phyloP scores from a whole-genome alignment of 2,329 filamentous ascomycete genomes.

The Aaosphaeria pasadenensis region DNA sequence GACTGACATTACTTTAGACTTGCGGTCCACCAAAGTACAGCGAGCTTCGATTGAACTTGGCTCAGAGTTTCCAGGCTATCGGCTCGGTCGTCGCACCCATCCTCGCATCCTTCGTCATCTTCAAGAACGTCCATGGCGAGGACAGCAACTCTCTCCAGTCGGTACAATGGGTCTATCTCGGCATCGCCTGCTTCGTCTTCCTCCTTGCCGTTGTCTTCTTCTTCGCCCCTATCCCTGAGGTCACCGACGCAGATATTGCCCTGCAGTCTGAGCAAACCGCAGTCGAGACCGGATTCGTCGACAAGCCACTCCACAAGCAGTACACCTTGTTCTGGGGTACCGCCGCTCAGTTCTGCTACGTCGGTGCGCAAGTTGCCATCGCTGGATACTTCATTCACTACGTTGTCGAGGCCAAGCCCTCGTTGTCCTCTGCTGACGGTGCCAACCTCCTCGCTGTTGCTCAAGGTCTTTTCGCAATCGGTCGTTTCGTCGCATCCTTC shows the following conservation, averaged over 20 bases:
- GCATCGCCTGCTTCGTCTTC: constrained; percentile 56
- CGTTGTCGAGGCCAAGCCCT: constrained; percentile 11
- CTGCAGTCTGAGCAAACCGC: constrained; percentile 36
- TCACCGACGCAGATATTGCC: constrained; percentile 61
- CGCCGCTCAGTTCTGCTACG: constrained; percentile 58
- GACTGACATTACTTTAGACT: constrained; percentile 17
- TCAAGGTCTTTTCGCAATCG: constrained; percentile 14
- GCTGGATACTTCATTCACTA: constrained; percentile 43
- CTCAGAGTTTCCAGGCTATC: constrained; percentile 57
- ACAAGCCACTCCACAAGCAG: constrained; percentile 52
- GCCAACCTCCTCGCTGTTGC: constrained; percentile 15
- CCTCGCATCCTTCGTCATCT: constrained; percentile 55
- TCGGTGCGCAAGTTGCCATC: constrained; percentile 62
- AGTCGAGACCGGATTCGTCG: constrained; percentile 38
- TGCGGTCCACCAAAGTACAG: constrained; percentile 57
- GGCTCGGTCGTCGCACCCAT: constrained; percentile 55
- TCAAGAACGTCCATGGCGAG: constrained; percentile 54
- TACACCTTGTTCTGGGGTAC: constrained; percentile 69
- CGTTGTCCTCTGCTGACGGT: constrained; percentile 10
- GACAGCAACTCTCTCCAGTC: constrained; percentile 57
- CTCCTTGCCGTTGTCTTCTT: constrained; percentile 55
- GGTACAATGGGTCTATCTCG: constrained; percentile 62
- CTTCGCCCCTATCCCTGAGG: constrained; percentile 50
- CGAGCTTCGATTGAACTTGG: constrained; percentile 56
- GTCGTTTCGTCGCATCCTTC: constrained; percentile 14